Evolutionary conservation across 805 yeast genomes (phyloP), one percentile per base, ranked within the genome.

Genomic region (Cyberlindnera maclurae): DNA sequence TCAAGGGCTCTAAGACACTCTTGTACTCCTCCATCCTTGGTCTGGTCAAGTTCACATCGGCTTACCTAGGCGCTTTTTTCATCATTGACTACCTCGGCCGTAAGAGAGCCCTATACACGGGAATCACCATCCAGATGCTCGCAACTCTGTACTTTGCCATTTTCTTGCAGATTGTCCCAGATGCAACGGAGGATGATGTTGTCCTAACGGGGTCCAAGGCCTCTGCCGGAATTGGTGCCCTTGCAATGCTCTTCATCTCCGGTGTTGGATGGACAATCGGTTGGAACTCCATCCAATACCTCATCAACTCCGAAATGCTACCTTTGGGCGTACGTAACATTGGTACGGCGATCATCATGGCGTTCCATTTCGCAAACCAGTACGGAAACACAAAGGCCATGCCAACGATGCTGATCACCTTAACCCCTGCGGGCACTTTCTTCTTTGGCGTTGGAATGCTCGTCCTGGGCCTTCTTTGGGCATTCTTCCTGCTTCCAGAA

Each of bases 181-280:
- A 64, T 33, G 70, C 70, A 9, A 63, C 66, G 1, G 52, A 55
- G 2, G 56, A 50, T 4, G 62, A 49, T 11, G 57, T 50, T 5
- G 44, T 30, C 0, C 51, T 67, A 44, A 52, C 65, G 1, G 42
- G 59, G 0, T 51, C 67, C 4, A 54, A 65, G 41, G 39, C 43
- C 16, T 45, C 49, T 4, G 76, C 76, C 3, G 62, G 72, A 26
- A 54, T 60, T 36, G 74, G 63, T 36, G 79, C 79, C 8, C 53
- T 75, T 47, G 76, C 77, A 1, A 65, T 73, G 34, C 49, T 75
- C 20, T 74, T 60, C 47, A 47, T 74, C 28, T 61, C 67, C 26
- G 80, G 80, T 47, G 61, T 65, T 16, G 79, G 78, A 28, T 75
- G 80, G 81, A 69, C 76, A 26, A 53, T 75, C 56, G 80, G 80